Evolutionary conservation across 1,284 basidiomycete genomes (phyloP), one percentile per base, ranked within the genome.

Genomic region (Cutaneotrichosporon sp.): DNA sequence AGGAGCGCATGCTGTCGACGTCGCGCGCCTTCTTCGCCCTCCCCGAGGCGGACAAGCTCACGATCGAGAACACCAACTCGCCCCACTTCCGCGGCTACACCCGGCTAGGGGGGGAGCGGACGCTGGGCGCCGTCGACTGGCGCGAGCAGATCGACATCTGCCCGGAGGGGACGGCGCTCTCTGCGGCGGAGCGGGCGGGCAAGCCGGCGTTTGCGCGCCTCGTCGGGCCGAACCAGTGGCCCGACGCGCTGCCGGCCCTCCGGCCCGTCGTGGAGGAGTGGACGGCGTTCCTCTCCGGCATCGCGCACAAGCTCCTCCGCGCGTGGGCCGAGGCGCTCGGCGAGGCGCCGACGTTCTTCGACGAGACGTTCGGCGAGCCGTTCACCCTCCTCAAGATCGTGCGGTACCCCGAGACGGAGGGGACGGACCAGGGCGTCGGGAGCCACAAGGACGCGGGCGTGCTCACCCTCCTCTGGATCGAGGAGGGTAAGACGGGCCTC

Each of bases 11-110:
- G 33, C 62, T 69, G 18, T 34, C 50, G 16, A 61, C 65, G 1
- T 68, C 68, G 0, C 67, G 68, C 50, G 54, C 60, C 9, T 72
- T 74, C 63, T 74, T 74, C 54, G 64, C 67, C 27, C 66, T 70
- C 0, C 71, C 72, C 0, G 60, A 67, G 22, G 66, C 60, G 20
- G 58, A 51, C 52, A 74, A 74, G 56, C 65, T 71, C 9, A 27
- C 57, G 33, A 70, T 74, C 36, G 69, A 71, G 51, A 74, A 72
- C 62, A 65, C 62, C 49, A 69, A 72, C 42, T 57, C 52, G 18
- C 56, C 60, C 13, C 60, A 60, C 16, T 66, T 66, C 36, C 58
- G 64, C 2, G 64, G 64, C 0, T 66, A 63, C 59, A 66, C 64
- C 2, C 61, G 61, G 3, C 49, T 66, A 6, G 64, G 64, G 0